phyloP scores from a whole-genome alignment of 257 asterid species.

The Nicotiana benthamiana region DNA sequence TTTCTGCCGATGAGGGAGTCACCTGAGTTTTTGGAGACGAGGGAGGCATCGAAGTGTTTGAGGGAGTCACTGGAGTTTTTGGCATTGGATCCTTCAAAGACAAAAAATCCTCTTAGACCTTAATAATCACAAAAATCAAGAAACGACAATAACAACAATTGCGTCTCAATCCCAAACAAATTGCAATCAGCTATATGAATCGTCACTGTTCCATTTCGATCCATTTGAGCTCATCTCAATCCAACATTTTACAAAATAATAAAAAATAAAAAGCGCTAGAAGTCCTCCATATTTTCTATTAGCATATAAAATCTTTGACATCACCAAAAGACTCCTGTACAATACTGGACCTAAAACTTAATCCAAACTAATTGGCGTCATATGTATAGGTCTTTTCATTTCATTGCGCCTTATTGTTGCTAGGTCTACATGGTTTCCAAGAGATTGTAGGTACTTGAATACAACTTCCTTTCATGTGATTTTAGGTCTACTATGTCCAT shows the following conservation, averaged over 20 bases:
- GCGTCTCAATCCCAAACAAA: not conserved
- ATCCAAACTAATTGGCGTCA: not conserved
- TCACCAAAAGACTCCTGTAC: not conserved
- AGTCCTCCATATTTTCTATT: not conserved
- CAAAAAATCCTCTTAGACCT: not conserved
- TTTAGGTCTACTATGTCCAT: not conserved
- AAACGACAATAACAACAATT: not conserved
- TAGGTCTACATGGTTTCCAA: not conserved
- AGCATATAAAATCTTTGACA: not conserved
- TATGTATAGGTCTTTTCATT: not conserved
- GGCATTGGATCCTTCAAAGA: constrained; percentile 2
- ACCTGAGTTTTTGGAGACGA: constrained; percentile 14
- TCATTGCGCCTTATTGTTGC: not conserved
- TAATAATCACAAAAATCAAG: not conserved
- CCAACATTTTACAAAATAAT: not conserved
- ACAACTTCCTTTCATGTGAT: not conserved
- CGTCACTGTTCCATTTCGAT: not conserved
- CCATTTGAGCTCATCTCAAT: not conserved
- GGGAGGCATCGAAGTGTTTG: not conserved
- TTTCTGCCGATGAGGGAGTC: not conserved
- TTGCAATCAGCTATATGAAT: not conserved
- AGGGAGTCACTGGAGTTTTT: not conserved
- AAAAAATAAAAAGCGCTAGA: not conserved
- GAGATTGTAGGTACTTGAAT: not conserved
- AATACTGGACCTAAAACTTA: not conserved